Conservation (phyloP, 768 basidiomycete genomes). For the Mycena alexandri region DNA sequence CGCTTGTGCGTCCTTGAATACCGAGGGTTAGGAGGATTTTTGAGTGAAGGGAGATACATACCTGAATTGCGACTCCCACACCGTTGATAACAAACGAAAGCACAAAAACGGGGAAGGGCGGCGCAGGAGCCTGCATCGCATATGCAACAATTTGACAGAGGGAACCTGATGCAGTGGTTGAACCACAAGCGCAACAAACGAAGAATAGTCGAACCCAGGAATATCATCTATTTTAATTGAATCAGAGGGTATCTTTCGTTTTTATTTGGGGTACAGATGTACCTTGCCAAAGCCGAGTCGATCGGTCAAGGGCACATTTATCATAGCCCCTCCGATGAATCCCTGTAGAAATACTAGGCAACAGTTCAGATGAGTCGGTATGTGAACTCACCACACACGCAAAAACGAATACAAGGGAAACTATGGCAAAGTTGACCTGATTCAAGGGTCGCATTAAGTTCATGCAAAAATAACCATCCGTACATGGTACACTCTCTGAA, state of each 20-base stretch:
- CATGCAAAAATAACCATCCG: background rate
- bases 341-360: slow-evolving; percentile 49
- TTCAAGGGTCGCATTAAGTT: background rate
- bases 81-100: slow-evolving; percentile 60
- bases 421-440: slow-evolving; percentile 64
- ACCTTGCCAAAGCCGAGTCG: slow-evolving; percentile 61
- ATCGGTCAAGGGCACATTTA: slow-evolving; percentile 62
- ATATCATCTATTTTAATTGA: slow-evolving; percentile 10
- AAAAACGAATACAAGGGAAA: slow-evolving; percentile 71
- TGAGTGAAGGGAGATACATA: slow-evolving; percentile 37
- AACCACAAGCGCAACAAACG: background rate
- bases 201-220: slow-evolving; percentile 6
- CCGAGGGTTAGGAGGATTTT: background rate
- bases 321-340: slow-evolving; percentile 57
- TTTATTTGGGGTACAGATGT: background rate
- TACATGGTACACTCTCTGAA: slow-evolving; percentile 34
- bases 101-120: slow-evolving; percentile 75
- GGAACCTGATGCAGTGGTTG: slow-evolving; percentile 55
- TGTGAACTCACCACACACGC: slow-evolving; percentile 52
- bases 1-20: slow-evolving; percentile 73
- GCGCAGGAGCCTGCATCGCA: slow-evolving; percentile 64
- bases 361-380: background rate
- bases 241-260: background rate
- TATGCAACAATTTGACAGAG: slow-evolving; percentile 67
- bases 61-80: slow-evolving; percentile 59